Conservation (phyloP, 345 rosid species). For the Physaria fendleri region DNA sequence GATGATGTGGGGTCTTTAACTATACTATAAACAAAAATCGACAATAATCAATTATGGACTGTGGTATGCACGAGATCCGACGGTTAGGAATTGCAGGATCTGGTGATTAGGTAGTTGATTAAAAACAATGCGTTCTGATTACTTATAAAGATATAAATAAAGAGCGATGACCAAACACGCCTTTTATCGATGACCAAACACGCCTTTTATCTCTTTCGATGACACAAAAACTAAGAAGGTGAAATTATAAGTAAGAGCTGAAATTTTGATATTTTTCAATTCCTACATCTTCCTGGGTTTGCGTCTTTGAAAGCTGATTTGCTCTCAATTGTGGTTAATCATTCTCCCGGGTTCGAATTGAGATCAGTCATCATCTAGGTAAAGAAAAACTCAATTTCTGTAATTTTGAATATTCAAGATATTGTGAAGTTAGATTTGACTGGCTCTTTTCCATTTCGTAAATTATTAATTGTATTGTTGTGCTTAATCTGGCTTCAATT, state of each 20-base stretch:
- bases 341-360: not conserved
- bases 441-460: not conserved
- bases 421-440: not conserved
- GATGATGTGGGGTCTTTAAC: not conserved
- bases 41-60: slow-evolving; percentile 2
- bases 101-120: not conserved
- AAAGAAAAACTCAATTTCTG: not conserved
- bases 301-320: not conserved
- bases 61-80: not conserved
- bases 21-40: too few species aligned
- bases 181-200: slow-evolving; percentile 60
- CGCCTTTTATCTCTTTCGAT: slow-evolving; percentile 26
- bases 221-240: slow-evolving; percentile 2
- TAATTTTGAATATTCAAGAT: not conserved
- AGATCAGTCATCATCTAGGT: slow-evolving; percentile 19
- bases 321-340: not conserved
- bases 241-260: slow-evolving; percentile 7
- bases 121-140: slow-evolving; percentile 19
- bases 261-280: slow-evolving; percentile 2
- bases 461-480: not conserved
- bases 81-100: slow-evolving; percentile 1
- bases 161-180: slow-evolving; percentile 56
- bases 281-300: slow-evolving; percentile 10
- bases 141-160: slow-evolving; percentile 12
- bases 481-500: too few species aligned